Conservation (phyloP, 805 yeast genomes). For the Lipomyces yamanashiensis region DNA sequence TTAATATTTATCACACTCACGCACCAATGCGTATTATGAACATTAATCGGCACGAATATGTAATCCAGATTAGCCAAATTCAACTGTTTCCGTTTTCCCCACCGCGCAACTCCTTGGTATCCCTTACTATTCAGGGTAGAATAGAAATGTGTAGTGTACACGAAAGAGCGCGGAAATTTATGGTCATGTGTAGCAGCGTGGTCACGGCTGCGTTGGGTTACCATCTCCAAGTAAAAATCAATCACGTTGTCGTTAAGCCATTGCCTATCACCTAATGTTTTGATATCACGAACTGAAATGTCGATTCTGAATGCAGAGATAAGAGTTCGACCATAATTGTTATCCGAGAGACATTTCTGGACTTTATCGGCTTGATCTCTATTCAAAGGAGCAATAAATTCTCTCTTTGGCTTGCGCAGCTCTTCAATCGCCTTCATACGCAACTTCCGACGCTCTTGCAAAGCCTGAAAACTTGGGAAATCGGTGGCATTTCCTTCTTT, state of each 20-base stretch:
- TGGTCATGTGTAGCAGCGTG: constrained; percentile 39
- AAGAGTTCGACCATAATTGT: constrained; percentile 42
- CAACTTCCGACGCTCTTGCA: constrained; percentile 35
- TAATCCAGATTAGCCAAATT: constrained; percentile 66
- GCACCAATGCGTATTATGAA: constrained; percentile 89
- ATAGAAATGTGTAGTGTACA: constrained; percentile 88
- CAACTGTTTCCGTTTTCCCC: constrained; percentile 80
- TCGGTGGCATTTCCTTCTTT: constrained; percentile 30
- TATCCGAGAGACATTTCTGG: constrained; percentile 45
- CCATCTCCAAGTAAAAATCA: constrained; percentile 71
- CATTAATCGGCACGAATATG: constrained; percentile 84
- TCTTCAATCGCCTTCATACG: constrained; percentile 32
- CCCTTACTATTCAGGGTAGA: constrained; percentile 72
- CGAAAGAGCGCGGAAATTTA: constrained; percentile 54
- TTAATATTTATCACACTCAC: constrained; percentile 74
- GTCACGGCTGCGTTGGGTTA: constrained; percentile 52
- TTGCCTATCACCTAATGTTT: constrained; percentile 66
- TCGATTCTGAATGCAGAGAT: constrained; percentile 53
- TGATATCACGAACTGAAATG: constrained; percentile 66
- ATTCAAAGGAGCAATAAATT: constrained; percentile 43
- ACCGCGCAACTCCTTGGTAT: constrained; percentile 75
- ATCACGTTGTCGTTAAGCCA: constrained; percentile 95
- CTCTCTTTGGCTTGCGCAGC: constrained; percentile 36
- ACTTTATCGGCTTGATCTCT: constrained; percentile 46
- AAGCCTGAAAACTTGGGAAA: constrained; percentile 37